A percentile compares a stretch with the other conserved stretches of the same genome.
Conservation (phyloP, 306 rosid species). For the Cyclanthera cordifolia region DNA sequence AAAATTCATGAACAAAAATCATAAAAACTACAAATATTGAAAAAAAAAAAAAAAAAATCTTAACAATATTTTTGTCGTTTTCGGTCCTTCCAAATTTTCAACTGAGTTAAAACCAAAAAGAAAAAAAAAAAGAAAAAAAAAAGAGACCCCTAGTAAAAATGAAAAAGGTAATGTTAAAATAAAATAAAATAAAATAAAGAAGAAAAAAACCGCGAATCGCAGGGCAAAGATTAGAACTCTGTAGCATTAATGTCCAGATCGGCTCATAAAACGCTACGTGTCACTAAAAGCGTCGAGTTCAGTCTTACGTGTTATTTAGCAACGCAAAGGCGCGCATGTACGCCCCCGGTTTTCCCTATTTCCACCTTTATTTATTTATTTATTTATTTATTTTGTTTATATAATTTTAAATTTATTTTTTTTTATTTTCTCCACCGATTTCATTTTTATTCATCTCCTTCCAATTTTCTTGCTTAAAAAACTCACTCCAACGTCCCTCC, state of each 20-base stretch:
- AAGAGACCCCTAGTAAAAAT: too few species aligned
- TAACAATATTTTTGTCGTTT: too few species aligned
- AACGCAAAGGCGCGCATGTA: slow-evolving; percentile 5
- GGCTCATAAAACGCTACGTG: neutral
- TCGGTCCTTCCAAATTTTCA: too few species aligned
- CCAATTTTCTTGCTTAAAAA: slow-evolving; percentile 6
- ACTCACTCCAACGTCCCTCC: neutral
- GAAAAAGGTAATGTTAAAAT: too few species aligned
- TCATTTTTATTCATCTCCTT: neutral
- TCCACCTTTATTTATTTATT: neutral
- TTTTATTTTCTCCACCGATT: neutral
- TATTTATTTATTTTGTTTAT: neutral
- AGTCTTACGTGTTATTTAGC: slow-evolving; percentile 8
- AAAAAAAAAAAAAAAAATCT: too few species aligned
- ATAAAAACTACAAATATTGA: too few species aligned
- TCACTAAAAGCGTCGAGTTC: neutral
- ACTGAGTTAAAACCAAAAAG: too few species aligned
- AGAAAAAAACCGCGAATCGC: too few species aligned
- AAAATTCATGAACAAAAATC: too few species aligned
- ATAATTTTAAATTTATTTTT: neutral
- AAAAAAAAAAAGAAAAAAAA: too few species aligned
- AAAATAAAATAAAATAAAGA: too few species aligned
- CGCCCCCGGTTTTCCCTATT: neutral
- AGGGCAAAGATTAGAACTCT: too few species aligned
- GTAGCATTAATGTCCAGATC: neutral